Percentiles rank a stretch among this genome's conserved stretches.
phyloP scores from a whole-genome alignment of 257 asterid species.

The Ballota nigra region DNA sequence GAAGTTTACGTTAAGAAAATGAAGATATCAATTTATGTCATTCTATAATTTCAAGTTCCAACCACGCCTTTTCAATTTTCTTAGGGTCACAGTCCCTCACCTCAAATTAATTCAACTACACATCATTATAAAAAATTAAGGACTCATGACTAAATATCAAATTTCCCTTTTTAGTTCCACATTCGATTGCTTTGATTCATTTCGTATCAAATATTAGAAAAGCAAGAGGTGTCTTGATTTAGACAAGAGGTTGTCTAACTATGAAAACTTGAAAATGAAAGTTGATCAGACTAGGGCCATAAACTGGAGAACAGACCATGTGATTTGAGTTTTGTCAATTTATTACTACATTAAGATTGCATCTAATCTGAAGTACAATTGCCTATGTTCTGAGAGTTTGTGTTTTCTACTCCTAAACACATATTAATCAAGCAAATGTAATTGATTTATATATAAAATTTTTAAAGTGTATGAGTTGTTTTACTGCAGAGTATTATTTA shows the following conservation, averaged over 20 bases:
- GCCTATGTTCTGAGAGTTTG: too few species aligned
- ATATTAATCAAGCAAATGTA: too few species aligned
- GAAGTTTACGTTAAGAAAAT: too few species aligned
- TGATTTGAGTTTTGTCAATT: conserved; percentile 2
- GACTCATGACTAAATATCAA: background rate
- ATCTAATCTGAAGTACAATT: too few species aligned
- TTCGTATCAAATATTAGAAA: background rate
- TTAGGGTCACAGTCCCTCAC: background rate
- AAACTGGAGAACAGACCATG: conserved; percentile 15
- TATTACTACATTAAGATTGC: background rate
- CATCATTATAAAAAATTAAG: background rate
- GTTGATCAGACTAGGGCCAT: background rate
- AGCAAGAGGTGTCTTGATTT: background rate
- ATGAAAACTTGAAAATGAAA: background rate
- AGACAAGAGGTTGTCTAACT: background rate
- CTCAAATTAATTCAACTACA: background rate
- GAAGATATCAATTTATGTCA: background rate
- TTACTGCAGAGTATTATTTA: too few species aligned
- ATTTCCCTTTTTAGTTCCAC: background rate
- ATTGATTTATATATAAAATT: too few species aligned
- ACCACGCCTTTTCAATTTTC: background rate
- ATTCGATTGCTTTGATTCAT: background rate
- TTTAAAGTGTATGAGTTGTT: too few species aligned
- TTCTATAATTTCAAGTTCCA: background rate
- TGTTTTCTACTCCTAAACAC: too few species aligned